phyloP scores from a whole-genome alignment of 2,329 filamentous ascomycete species.

The Zelopaecilomyces penicillatus region DNA sequence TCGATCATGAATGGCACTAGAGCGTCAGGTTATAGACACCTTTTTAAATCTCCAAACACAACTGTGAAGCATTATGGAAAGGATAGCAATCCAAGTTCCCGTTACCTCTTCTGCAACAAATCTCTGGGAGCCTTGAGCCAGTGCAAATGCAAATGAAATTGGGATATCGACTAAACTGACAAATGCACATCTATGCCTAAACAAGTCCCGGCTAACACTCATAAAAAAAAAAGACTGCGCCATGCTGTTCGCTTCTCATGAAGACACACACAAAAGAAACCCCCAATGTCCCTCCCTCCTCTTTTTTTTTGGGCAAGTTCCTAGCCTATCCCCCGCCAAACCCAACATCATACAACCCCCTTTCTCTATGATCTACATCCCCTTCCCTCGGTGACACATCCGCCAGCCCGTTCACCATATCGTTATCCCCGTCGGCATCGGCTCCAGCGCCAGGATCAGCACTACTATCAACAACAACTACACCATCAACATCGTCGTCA shows the following conservation, averaged over 20 bases:
- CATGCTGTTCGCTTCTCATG: too few relatives aligned
- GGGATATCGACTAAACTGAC: too few relatives aligned
- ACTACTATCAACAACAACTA: constrained; percentile 12
- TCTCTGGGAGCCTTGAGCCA: too few relatives aligned
- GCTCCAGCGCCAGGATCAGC: constrained; percentile 14
- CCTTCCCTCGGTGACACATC: constrained; percentile 7
- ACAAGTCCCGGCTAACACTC: neutral
- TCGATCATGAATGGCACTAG: too few relatives aligned
- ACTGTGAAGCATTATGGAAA: too few relatives aligned
- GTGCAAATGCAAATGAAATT: too few relatives aligned
- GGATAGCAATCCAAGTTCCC: too few relatives aligned
- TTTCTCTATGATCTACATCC: constrained; percentile 15
- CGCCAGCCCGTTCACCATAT: constrained; percentile 5
- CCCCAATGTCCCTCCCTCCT: constrained; percentile 1
- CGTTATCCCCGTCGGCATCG: constrained; percentile 5
- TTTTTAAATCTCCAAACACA: too few relatives aligned
- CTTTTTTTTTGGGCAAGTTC: neutral
- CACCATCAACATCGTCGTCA: constrained; percentile 24
- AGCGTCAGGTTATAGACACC: too few relatives aligned
- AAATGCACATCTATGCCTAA: too few relatives aligned
- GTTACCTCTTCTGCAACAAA: too few relatives aligned
- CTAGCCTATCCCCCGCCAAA: constrained; percentile 14
- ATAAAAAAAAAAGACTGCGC: neutral
- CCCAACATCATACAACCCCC: constrained; percentile 20
- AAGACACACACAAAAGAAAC: neutral